Evolutionary conservation across 2,329 filamentous ascomycete genomes (phyloP), one percentile per base, ranked within the genome.

Genomic region (Parastagonospora avenae): DNA sequence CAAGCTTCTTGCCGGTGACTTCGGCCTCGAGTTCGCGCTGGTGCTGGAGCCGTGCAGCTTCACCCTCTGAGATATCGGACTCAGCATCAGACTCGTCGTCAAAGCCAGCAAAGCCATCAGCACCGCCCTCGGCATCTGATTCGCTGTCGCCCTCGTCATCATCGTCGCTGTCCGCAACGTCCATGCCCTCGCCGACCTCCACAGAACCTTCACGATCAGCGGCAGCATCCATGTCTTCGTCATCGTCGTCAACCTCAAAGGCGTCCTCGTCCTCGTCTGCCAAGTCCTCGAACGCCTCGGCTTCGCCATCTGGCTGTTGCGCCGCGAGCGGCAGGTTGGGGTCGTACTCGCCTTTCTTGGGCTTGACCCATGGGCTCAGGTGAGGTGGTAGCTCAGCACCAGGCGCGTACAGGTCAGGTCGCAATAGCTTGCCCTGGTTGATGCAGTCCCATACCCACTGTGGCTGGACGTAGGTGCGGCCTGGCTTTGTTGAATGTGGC

Each of bases 381-480:
- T 99, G 94, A 10, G 94, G 94, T 16, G 94, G 94, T 29, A 99
- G 81, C 61, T 91, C 87, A 14, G 92, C 89, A 14, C 94, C 94
- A 2, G 94, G 94, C 0, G 88, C 90, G 68, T 99, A 99, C 31
- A 92, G 77, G 69, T 97, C 91, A 29, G 92, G 85, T 59, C 89
- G 84, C 72, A 97, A 87, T 48, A 99, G 79, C 74, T 93, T 91
- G 56, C 91, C 91, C 39, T 94, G 90, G 72, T 99, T 99, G 72
- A 96, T 79, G 66, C 90, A 93, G 70, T 99, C 94, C 94, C 94
- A 99, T 4, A 99, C 86, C 93, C 95, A 99, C 73, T 99, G 94
- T 15, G 94, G 94, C 78, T 99, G 94, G 48, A 99, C 79, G 64
- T 99, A 99, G 57, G 86, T 91, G 60, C 94, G 84, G 31, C 93